phyloP scores from a whole-genome alignment of 2,329 filamentous ascomycete species.

The Capronia epimyces region DNA sequence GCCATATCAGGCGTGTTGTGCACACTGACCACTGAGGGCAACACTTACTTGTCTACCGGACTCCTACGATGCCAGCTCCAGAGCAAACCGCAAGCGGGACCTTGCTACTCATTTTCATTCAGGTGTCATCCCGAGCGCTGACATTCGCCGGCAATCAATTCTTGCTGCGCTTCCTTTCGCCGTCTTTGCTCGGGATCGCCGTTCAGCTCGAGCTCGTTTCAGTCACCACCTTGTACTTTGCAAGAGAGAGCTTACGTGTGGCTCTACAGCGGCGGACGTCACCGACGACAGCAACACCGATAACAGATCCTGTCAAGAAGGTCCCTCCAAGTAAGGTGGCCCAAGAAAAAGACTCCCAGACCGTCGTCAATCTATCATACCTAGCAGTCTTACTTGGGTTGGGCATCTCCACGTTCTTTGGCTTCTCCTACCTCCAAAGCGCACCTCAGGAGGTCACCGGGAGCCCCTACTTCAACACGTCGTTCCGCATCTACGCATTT shows the following conservation, averaged over 20 bases:
- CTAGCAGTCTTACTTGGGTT: conserved; percentile 66
- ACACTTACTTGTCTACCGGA: too few species aligned
- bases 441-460: conserved; percentile 45
- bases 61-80: background rate
- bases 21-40: too few species aligned
- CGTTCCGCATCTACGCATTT: conserved; percentile 51
- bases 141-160: conserved; percentile 92
- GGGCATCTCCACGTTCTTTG: conserved; percentile 59
- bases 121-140: conserved; percentile 77
- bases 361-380: conserved; percentile 83
- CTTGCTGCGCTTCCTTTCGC: conserved; percentile 80
- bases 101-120: conserved; percentile 78
- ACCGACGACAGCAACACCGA: background rate
- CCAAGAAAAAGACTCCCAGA: conserved; percentile 49
- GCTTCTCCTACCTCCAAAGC: conserved; percentile 60
- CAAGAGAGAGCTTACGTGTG: conserved; percentile 84
- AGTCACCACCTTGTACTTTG: conserved; percentile 88
- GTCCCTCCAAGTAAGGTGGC: conserved; percentile 8
- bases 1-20: background rate
- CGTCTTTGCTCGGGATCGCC: conserved; percentile 74
- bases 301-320: background rate
- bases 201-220: conserved; percentile 91
- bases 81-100: conserved; percentile 40
- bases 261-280: conserved; percentile 72
- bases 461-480: conserved; percentile 60